Base-by-base conservation (phyloP, 106 monocot species). In the Dendrobium officinale region DNA sequence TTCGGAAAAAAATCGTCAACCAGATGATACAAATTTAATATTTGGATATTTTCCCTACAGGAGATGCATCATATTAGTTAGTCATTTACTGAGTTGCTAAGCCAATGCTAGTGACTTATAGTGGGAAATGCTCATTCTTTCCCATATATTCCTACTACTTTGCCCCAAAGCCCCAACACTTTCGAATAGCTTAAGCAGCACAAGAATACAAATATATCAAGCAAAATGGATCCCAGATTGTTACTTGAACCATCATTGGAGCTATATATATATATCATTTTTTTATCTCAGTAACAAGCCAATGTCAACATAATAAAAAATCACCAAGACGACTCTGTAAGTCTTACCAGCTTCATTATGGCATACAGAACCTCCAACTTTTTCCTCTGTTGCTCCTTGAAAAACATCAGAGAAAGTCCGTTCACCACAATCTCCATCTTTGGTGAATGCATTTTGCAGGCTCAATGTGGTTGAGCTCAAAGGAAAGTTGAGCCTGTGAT, bases 281-380 rank as follows among this genome's bases (percentile, higher is more conserved):
- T 61, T 20, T 22, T 6, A 61, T 61, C 18, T 18, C 22, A 20
- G 51, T 7, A 51, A 51, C 31, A 55, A 48, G 33, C 22, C 51
- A 79, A 70, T 45, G 17, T 27, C 49, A 61, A 26, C 22, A 47
- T 67, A 67, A 18, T 3, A 51, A 26, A 77, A 33, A 64, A 67
- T 37, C 15, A 75, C 44, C 43, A 44, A 18, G 15, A 64, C 45
- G 0, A 13, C 11, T 37, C 18, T 4, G 22, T n/a, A 82, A 17
- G 11, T 49, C 85, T 86, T 86, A 92, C 90, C 85, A 66, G 85
- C 59, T 79, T 81, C 85, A 84, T 72, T 80, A 59, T 64, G 51
- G 22, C 75, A 82, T 26, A 67, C 73, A 64, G 56, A 42, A 75
- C 67, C 51, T 45, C 81, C 86, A 10, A 72, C 26, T 43, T 47